These are phyloP conservation scores for Talaromyces nanjingensis DNA, from an alignment of 495 filamentous ascomycete genomes.

Conservation along the genomic window DNA sequence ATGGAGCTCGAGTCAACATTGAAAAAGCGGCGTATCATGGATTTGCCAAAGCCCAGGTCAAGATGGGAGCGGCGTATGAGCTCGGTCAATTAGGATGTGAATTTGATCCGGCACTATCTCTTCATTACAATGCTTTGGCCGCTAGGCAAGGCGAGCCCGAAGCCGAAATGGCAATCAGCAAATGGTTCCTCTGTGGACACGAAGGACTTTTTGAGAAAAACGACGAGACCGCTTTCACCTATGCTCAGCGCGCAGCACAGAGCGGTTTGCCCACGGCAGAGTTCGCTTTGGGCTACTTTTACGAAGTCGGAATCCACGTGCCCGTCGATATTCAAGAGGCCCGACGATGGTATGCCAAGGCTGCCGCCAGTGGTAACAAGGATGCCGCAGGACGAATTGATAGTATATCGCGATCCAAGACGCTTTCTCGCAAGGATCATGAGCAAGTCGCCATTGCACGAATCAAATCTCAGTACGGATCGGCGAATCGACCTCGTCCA, in stretches of 20 bases:
- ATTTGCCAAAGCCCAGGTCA: conserved; percentile 93
- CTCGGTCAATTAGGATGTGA: conserved; percentile 88
- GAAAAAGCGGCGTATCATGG: conserved; percentile 96
- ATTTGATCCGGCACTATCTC: conserved; percentile 82
- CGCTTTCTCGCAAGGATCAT: conserved; percentile 83
- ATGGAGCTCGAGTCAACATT: conserved; percentile 74
- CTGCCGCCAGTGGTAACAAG: conserved; percentile 84
- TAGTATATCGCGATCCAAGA: conserved; percentile 77
- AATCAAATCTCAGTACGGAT: conserved; percentile 90
- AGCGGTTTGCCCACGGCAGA: conserved; percentile 81
- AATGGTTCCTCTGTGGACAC: conserved; percentile 96
- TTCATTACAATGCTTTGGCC: conserved; percentile 94
- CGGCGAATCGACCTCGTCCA: conserved; percentile 57
- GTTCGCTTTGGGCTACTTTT: conserved; percentile 96
- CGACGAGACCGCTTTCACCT: conserved; percentile 84
- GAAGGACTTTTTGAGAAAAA: conserved; percentile 91
- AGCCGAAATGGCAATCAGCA: conserved; percentile 93
- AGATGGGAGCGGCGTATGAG: conserved; percentile 96
- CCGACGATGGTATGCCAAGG: conserved; percentile 82
- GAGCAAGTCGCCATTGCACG: conserved; percentile 82
- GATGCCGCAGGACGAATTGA: conserved; percentile 79
- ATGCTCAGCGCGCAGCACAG: conserved; percentile 78
- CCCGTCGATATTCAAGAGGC: conserved; percentile 76
- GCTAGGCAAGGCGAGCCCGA: conserved; percentile 84
- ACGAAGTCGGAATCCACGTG: conserved; percentile 90